Base-by-base conservation (phyloP, 2,329 filamentous ascomycete genomes). In the Blumeria graminis region DNA sequence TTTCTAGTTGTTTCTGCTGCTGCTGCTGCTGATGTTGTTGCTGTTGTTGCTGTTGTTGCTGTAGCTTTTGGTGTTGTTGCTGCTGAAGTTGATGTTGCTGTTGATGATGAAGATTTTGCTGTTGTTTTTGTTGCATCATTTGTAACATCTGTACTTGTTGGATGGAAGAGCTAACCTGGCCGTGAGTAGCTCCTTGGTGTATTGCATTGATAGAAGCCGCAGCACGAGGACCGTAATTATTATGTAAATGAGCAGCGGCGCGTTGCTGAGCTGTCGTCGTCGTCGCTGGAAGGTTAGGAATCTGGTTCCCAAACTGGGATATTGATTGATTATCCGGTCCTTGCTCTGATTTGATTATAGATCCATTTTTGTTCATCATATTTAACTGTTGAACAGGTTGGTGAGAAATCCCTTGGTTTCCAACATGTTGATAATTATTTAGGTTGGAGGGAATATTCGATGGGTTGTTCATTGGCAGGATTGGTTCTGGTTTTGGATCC, bases 401-500 rank as follows among this genome's bases (percentile, higher is more conserved):
- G 32, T 55, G 52, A 41, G 34, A 14, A 34, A 41, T 35, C n/a
- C 18, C 38, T 32, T 33, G 41, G 48, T 41, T 33, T n/a, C 16
- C 18, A 18, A 9, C 28, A 11, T 50, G 41, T 55, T 62, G 60
- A 32, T 43, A 51, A 41, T 61, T 61, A 38, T 59, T 16, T 14
- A 34, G 60, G 60, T 67, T 67, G 38, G 65, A 66, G 32, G 66
- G 64, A 11, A 67, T 60, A 7, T 63, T 66, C 14, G 39, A 13
- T 36, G 64, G 62, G 39, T 64, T 63, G 55, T 60, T 41, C 33
- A 68, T 64, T 63, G 73, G 63, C 62, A 71, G 60, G 28, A 48
- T 32, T 67, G 78, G 76, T 55, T 84, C 81, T 54, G 84, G 82
- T 66, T 84, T 82, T 46, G 92, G 90, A 67, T 98, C 92, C 92